A percentile compares a stretch with the other conserved stretches of the same genome.
Conservation (phyloP, 192 early-diverging fungal species). For the Coemansia erecta region DNA sequence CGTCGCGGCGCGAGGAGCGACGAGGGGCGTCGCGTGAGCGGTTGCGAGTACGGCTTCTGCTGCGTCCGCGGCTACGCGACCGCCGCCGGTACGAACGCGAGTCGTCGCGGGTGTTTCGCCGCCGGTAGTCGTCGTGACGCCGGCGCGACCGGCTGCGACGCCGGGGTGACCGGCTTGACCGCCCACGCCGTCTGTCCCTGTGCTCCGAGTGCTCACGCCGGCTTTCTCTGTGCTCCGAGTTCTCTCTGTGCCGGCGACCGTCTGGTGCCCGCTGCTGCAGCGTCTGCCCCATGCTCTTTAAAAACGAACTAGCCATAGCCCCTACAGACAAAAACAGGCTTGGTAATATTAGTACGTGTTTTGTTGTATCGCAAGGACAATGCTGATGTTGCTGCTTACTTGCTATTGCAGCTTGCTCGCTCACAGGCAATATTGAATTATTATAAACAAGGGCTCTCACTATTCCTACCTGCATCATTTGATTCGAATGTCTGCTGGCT, state of each 20-base stretch:
- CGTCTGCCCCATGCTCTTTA: constrained; percentile 36
- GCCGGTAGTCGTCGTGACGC: constrained; percentile 51
- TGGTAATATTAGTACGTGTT: too few species aligned
- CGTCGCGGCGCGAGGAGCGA: constrained; percentile 23
- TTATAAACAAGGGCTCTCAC: too few species aligned
- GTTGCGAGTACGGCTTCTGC: constrained; percentile 1
- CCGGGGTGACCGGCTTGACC: constrained; percentile 38
- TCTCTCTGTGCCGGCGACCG: neutral
- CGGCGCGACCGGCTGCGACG: constrained; percentile 35
- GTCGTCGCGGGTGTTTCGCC: constrained; percentile 26
- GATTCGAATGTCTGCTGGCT: neutral
- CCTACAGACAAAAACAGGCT: constrained; percentile 11
- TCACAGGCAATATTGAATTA: too few species aligned
- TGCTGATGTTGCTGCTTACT: neutral
- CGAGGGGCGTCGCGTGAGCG: constrained; percentile 43
- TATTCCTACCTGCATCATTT: neutral
- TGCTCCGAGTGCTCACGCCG: constrained; percentile 56
- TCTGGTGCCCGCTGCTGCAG: neutral
- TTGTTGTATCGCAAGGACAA: too few species aligned
- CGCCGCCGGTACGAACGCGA: constrained; percentile 47
- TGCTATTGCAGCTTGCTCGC: neutral
- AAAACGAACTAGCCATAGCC: constrained; percentile 31
- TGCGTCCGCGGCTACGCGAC: constrained; percentile 45
- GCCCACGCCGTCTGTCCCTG: constrained; percentile 16
- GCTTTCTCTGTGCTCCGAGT: constrained; percentile 50